These are phyloP conservation scores for Pestalotiopsis sp. DNA, from an alignment of 2,329 filamentous ascomycete species.

Conservation along the genomic window DNA sequence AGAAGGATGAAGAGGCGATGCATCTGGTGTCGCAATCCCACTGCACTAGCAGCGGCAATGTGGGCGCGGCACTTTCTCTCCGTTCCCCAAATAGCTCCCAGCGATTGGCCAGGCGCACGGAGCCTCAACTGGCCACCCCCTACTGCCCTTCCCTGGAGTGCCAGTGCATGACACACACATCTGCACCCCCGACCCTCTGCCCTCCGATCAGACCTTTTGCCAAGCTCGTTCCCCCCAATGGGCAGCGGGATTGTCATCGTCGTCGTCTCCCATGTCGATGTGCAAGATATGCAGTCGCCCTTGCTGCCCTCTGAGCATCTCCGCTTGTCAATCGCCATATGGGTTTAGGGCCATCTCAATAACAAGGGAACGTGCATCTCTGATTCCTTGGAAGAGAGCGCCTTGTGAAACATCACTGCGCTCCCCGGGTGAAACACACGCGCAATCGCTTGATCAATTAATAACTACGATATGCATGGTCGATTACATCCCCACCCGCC, in stretches of 20 bases:
- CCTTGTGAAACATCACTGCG: not conserved
- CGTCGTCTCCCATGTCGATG: too few relatives aligned
- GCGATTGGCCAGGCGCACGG: constrained; percentile 4
- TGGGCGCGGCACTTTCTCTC: constrained; percentile 6
- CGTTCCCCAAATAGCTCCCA: constrained; percentile 8
- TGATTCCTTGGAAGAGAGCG: not conserved
- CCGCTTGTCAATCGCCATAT: too few relatives aligned
- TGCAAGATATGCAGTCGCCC: too few relatives aligned
- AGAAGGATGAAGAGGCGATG: not conserved
- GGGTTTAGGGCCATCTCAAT: not conserved
- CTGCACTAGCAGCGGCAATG: not conserved
- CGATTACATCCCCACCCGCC: not conserved
- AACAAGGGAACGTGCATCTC: not conserved
- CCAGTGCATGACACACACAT: not conserved
- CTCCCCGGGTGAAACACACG: not conserved
- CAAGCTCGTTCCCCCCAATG: too few relatives aligned
- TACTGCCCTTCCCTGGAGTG: not conserved
- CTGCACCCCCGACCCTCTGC: not conserved
- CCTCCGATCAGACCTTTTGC: not conserved
- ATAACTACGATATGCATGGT: not conserved
- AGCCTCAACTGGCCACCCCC: not conserved
- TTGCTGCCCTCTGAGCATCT: too few relatives aligned
- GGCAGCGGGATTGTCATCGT: too few relatives aligned
- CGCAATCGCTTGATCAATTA: not conserved
- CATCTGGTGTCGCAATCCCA: constrained; percentile 9